Conservation (phyloP, 2,329 filamentous ascomycete genomes). For the Cucurbitaria berberidis region DNA sequence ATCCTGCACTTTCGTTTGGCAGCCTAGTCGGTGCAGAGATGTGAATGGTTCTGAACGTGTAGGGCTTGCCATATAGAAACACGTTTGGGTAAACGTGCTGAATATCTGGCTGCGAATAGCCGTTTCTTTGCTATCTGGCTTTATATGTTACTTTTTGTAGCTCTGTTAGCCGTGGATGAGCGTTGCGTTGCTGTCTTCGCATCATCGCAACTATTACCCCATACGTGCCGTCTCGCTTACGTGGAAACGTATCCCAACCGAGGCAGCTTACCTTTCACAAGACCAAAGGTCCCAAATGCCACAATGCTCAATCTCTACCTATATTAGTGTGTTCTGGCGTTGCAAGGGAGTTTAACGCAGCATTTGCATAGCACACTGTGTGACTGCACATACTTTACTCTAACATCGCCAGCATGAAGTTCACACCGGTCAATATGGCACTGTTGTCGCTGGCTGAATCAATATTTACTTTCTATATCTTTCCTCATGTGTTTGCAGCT, state of each 20-base stretch:
- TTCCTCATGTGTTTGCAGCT: conserved; percentile 21
- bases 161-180: neutral
- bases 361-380: neutral
- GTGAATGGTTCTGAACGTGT: neutral
- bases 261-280: neutral
- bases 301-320: neutral
- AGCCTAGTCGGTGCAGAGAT: too few species aligned
- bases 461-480: conserved; percentile 22
- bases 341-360: neutral
- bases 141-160: neutral
- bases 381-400: neutral
- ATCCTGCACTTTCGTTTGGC: too few species aligned
- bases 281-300: neutral
- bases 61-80: neutral
- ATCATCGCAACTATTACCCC: neutral
- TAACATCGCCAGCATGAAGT: conserved; percentile 15
- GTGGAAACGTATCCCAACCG: neutral
- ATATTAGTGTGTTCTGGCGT: neutral
- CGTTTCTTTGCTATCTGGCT: neutral
- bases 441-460: conserved; percentile 28
- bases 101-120: neutral
- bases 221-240: neutral
- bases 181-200: neutral
- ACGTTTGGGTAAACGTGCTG: neutral
- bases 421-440: conserved; percentile 19